These are phyloP conservation scores for Linnemannia elongata DNA, from an alignment of 192 early-diverging fungal species.

Conservation along the genomic window DNA sequence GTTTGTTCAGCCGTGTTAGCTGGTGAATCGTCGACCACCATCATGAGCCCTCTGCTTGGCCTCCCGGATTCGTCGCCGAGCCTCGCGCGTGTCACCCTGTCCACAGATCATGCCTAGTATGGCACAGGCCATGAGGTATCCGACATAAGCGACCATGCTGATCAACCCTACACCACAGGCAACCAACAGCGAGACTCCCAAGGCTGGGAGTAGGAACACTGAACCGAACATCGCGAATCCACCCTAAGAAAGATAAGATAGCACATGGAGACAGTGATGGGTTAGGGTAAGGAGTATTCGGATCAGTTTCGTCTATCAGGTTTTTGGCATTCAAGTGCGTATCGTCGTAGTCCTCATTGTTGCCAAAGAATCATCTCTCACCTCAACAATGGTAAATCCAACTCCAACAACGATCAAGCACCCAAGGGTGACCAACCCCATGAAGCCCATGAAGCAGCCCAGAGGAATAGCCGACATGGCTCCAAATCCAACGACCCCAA, in stretches of 20 bases:
- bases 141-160: slow-evolving; percentile 48
- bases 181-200: slow-evolving; percentile 19
- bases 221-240: slow-evolving; percentile 28
- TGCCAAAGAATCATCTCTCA: neutral
- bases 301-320: no score
- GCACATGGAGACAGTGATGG: neutral
- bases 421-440: no score
- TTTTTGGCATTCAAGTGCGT: no score
- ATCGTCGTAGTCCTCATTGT: no score
- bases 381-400: no score
- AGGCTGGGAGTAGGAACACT: slow-evolving; percentile 21
- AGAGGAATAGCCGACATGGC: slow-evolving; percentile 31
- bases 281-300: no score
- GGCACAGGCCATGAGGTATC: slow-evolving; percentile 57
- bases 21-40: neutral
- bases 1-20: neutral
- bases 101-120: slow-evolving; percentile 75
- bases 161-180: slow-evolving; percentile 57
- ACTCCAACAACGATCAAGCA: no score
- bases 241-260: slow-evolving; percentile 11
- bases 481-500: neutral
- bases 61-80: neutral
- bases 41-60: neutral
- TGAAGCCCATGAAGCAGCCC: slow-evolving; percentile 22
- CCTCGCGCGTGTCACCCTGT: slow-evolving; percentile 16